Percentiles rank a stretch among this genome's conserved stretches.
These are phyloP conservation scores for Styphnolobium japonicum DNA, from an alignment of 306 rosid species.

Conservation along the genomic window DNA sequence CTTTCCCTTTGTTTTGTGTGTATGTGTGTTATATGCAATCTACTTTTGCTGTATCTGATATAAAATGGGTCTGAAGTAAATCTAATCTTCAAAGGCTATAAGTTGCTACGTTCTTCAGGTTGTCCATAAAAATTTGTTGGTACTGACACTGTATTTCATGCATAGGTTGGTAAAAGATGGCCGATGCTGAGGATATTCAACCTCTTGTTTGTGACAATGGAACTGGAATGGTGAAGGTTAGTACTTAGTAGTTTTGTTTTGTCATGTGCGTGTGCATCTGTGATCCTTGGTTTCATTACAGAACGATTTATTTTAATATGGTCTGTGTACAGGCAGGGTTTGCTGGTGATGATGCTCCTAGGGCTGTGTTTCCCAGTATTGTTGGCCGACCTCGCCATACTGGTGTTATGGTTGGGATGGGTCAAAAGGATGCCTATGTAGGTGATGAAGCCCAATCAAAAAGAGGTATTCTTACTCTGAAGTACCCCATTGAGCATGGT, in stretches of 20 bases:
- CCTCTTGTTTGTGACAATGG: constrained; percentile 99
- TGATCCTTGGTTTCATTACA: neutral
- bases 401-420: constrained; percentile 99
- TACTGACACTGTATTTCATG: neutral
- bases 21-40: neutral
- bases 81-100: neutral
- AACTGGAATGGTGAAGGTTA: constrained; percentile 99
- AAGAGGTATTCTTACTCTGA: constrained; percentile 95
- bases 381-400: constrained; percentile 97
- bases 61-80: neutral
- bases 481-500: constrained; percentile 97
- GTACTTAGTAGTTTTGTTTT: neutral
- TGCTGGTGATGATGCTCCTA: constrained; percentile 99
- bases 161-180: constrained; percentile 61
- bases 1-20: neutral
- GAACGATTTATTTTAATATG: neutral
- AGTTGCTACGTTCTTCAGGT: neutral
- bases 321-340: constrained; percentile 72
- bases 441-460: constrained; percentile 98
- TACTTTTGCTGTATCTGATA: neutral
- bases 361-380: constrained; percentile 96
- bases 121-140: neutral
- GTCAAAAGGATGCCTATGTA: constrained; percentile 96
- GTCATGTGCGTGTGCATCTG: neutral
- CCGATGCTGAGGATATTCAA: constrained; percentile 93